Evolutionary conservation across 2,329 filamentous ascomycete species (phyloP).

Genomic region (Cordyceps pruinosa): DNA sequence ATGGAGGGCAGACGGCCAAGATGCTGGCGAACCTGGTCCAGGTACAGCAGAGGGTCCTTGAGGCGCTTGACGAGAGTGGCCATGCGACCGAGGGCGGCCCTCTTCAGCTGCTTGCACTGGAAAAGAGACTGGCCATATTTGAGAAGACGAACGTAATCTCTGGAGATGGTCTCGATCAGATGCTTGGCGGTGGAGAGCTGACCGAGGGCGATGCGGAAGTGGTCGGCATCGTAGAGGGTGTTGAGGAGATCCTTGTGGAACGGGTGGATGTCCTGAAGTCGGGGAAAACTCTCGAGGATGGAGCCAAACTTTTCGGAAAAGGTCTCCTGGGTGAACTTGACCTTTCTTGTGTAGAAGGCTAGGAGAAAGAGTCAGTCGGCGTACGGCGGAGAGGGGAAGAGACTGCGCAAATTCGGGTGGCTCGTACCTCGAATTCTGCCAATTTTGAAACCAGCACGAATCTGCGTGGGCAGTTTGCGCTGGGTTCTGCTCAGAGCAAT

Average conservation of each 20-base stretch:
- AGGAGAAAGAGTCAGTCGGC: constrained; percentile 9
- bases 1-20: constrained; percentile 96
- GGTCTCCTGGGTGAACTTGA: constrained; percentile 97
- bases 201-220: constrained; percentile 93
- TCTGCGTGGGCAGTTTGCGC: constrained; percentile 88
- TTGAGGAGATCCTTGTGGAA: constrained; percentile 83
- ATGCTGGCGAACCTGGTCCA: constrained; percentile 89
- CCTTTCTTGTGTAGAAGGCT: constrained; percentile 94
- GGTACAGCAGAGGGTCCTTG: constrained; percentile 89
- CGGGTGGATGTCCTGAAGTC: constrained; percentile 88
- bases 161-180: constrained; percentile 88
- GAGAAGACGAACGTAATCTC: constrained; percentile 85
- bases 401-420: not conserved
- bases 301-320: constrained; percentile 88
- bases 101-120: constrained; percentile 98
- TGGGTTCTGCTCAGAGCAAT: constrained; percentile 94
- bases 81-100: constrained; percentile 93
- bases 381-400: not conserved
- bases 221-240: constrained; percentile 96
- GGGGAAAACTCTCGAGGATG: constrained; percentile 89
- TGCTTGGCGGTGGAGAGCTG: constrained; percentile 95
- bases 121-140: constrained; percentile 96
- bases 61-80: constrained; percentile 91
- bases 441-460: constrained; percentile 90
- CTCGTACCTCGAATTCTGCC: constrained; percentile 67